These are phyloP conservation scores for Phellopilus nigrolimitatus DNA, from an alignment of 1,284 basidiomycete genomes.

Conservation along the genomic window DNA sequence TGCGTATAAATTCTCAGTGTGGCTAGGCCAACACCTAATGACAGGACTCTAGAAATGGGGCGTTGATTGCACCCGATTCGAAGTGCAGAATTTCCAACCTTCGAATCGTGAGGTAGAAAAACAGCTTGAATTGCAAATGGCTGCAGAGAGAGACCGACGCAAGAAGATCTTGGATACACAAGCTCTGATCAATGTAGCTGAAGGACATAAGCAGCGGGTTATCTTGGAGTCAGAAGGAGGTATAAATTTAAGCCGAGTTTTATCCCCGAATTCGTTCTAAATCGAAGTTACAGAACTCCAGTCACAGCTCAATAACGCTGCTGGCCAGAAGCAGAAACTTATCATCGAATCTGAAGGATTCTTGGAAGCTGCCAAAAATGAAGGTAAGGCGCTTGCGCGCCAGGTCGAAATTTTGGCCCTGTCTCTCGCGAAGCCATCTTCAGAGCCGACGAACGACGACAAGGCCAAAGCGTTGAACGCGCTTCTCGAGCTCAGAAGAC, in stretches of 20 bases:
- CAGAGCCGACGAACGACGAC: constrained; percentile 29
- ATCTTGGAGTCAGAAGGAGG: constrained; percentile 46
- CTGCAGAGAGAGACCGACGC: constrained; percentile 47
- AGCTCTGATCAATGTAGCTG: constrained; percentile 50
- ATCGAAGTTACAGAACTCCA: constrained; percentile 37
- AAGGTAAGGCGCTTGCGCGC: constrained; percentile 42
- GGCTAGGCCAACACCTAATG: constrained; percentile 1
- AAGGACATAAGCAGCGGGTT: constrained; percentile 48
- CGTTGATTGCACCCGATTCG: constrained; percentile 49
- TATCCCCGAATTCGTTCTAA: constrained; percentile 32
- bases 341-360: constrained; percentile 25
- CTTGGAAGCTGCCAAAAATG: constrained; percentile 43
- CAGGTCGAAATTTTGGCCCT: constrained; percentile 42
- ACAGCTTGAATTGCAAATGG: constrained; percentile 54
- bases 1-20: constrained; percentile 24
- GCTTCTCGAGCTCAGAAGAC: constrained; percentile 41
- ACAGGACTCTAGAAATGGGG: constrained; percentile 40
- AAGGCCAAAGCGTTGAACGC: constrained; percentile 36
- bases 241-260: constrained; percentile 23
- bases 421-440: constrained; percentile 31
- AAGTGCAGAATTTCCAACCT: constrained; percentile 49
- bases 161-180: constrained; percentile 54
- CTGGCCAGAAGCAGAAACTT: constrained; percentile 38
- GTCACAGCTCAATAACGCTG: constrained; percentile 26
- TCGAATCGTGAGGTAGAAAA: constrained; percentile 47